A percentile compares a stretch with the other conserved stretches of the same genome.
Evolutionary conservation across 768 basidiomycete species (phyloP).

Genomic region (Termitomyces sp.): DNA sequence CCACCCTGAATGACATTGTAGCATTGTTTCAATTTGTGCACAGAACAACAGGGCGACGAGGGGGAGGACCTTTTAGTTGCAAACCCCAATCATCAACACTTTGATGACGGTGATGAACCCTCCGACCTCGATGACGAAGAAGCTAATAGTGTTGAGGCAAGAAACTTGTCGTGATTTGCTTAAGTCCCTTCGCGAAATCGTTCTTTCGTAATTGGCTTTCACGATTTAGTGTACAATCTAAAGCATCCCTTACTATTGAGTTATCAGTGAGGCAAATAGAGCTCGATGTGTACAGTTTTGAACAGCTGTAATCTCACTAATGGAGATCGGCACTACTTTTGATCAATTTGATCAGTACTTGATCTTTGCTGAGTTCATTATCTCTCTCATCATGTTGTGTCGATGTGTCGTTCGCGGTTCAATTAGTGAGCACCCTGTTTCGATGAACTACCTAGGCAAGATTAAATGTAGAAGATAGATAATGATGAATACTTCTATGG

Average conservation of each 20-base stretch:
- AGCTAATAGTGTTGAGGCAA: conserved; percentile 4
- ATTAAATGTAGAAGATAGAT: conserved; percentile 24
- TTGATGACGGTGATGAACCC: conserved; percentile 11
- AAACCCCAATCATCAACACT: conserved; percentile 57
- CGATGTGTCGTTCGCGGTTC: conserved; percentile 35
- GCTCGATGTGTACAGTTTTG: background rate
- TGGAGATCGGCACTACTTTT: too few relatives aligned
- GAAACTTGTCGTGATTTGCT: background rate
- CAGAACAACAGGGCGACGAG: conserved; percentile 24
- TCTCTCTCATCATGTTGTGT: background rate
- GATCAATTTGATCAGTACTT: too few relatives aligned
- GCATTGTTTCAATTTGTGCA: background rate
- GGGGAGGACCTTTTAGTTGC: conserved; percentile 56
- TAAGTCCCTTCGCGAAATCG: too few relatives aligned
- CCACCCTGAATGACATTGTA: background rate
- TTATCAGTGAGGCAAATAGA: background rate
- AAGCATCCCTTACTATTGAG: background rate
- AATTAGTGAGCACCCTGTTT: conserved; percentile 31
- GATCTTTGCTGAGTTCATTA: too few relatives aligned
- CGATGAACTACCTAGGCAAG: background rate
- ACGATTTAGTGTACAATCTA: background rate
- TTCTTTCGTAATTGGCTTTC: background rate
- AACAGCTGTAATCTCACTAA: too few relatives aligned
- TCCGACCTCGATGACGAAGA: conserved; percentile 15
- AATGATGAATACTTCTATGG: conserved; percentile 57